Base-by-base conservation (phyloP, 352 stramenopile species). In the Phytophthora aleatoria region DNA sequence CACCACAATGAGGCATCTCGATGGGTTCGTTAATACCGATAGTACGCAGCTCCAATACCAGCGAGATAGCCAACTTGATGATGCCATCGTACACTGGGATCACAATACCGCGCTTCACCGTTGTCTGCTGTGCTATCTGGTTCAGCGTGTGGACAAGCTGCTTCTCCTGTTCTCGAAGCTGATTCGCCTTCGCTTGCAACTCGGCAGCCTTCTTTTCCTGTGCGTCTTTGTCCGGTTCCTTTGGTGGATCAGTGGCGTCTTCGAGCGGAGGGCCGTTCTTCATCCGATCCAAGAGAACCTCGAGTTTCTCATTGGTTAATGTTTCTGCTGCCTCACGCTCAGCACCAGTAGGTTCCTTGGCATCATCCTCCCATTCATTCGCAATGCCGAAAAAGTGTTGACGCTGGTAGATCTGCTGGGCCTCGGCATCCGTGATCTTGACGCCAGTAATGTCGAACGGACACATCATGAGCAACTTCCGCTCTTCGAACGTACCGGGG, bases 1-100 rank as follows among this genome's bases (percentile, higher is more conserved):
- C 73, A 12, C 69, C 71, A 56, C 81, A 89, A 42, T 89, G 65
- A 2, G 79, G 78, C 16, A 89, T 52, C 57, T 90, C 77, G 13
- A 87, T 80, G 31, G 81, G 74, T n/a, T 82, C 24, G 3, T 68
- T 70, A 8, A 85, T 55, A 15, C 76, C 64, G 55, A 81, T 74
- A 20, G 47, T 56, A n/a, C 78, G 74, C 26, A 88, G 55, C 36
- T 84, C 69, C 48, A 85, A 57, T 49, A 90, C 71, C 41, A 90
- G 63, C 12, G 78, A 87, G 8, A 82, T 79, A 57, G 2, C 71
- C 81, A 5, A 88, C 63, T 30, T 67, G 66, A 16, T 52, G 44
- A 44, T 57, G 57, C 48, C 55, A 26, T 87, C 77, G 44, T 81
- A 87, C 2, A 90, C 52, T 10, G 81, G 78, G 42, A 90, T 71